Percentiles rank a stretch among this genome's conserved stretches.
Evolutionary conservation across 306 rosid species (phyloP).

Genomic region (Cucurbita argyrosperma): DNA sequence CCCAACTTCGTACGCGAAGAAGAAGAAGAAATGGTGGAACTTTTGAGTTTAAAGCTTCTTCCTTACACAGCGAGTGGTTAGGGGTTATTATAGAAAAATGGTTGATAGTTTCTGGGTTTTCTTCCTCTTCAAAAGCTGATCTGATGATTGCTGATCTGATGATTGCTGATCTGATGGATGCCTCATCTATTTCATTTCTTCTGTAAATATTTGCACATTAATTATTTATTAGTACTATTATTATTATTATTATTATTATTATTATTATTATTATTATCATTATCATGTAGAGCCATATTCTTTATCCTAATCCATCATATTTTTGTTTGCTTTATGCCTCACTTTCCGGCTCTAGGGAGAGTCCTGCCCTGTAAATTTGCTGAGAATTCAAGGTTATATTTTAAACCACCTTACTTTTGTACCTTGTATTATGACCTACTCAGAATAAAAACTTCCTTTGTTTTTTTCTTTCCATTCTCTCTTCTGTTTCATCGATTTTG

Average conservation of each 20-base stretch:
- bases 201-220: not conserved
- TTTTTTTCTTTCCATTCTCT: too few species aligned
- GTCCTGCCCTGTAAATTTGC: not conserved
- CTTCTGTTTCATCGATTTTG: too few species aligned
- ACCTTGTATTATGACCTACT: too few species aligned
- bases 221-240: not conserved
- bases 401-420: not conserved
- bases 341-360: not conserved
- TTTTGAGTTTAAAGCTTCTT: slow-evolving; percentile 10
- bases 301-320: not conserved
- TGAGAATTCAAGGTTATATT: not conserved
- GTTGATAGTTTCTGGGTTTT: not conserved
- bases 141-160: not conserved
- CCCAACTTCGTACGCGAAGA: slow-evolving; percentile 29
- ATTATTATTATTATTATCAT: not conserved
- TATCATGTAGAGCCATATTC: not conserved
- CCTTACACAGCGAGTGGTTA: not conserved
- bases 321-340: not conserved
- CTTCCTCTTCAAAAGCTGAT: not conserved
- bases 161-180: not conserved
- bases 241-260: not conserved
- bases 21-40: slow-evolving; percentile 83
- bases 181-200: not conserved
- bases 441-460: too few species aligned
- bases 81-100: not conserved